These are phyloP conservation scores for Cokeromyces recurvatus DNA, from an alignment of 371 early-diverging fungal species.

Conservation along the genomic window DNA sequence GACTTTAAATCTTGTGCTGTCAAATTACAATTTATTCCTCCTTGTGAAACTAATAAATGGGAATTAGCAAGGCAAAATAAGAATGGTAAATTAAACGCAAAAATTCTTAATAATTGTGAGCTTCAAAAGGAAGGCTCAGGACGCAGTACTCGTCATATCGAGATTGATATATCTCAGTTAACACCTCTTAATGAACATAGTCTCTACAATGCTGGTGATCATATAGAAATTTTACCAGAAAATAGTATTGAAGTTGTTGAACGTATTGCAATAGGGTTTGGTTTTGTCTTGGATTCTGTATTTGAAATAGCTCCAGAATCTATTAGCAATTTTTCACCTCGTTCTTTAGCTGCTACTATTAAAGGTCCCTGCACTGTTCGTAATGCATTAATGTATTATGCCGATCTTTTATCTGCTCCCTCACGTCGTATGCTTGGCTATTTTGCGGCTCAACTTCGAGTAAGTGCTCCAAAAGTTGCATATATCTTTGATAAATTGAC, in stretches of 20 bases:
- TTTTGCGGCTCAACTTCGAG: constrained; percentile 34
- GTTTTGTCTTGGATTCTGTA: constrained; percentile 43
- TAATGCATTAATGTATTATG: constrained; percentile 38
- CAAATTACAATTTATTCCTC: constrained; percentile 17
- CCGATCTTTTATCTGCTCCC: constrained; percentile 44
- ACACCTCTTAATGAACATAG: constrained; percentile 16
- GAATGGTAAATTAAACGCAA: constrained; percentile 21
- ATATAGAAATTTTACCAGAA: constrained; percentile 47
- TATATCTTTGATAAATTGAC: constrained; percentile 18
- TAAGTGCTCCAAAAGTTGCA: constrained; percentile 24
- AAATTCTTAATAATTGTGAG: constrained; percentile 21
- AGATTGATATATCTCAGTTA: constrained; percentile 28
- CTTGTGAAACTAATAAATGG: constrained; percentile 20
- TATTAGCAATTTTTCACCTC: constrained; percentile 24
- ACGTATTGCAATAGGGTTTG: constrained; percentile 35
- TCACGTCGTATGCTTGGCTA: constrained; percentile 31
- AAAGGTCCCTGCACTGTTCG: constrained; percentile 45
- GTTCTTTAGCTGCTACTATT: constrained; percentile 45
- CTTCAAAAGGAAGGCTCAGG: constrained; percentile 21
- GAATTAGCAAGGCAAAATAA: constrained; percentile 14
- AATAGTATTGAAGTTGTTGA: constrained; percentile 32
- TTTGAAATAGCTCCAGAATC: constrained; percentile 34
- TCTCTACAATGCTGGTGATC: constrained; percentile 48
- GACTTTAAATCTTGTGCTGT: constrained; percentile 48
- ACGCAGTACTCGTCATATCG: constrained; percentile 43